These are phyloP conservation scores for Tylopilus felleus DNA, from an alignment of 768 basidiomycete genomes.

Conservation along the genomic window DNA sequence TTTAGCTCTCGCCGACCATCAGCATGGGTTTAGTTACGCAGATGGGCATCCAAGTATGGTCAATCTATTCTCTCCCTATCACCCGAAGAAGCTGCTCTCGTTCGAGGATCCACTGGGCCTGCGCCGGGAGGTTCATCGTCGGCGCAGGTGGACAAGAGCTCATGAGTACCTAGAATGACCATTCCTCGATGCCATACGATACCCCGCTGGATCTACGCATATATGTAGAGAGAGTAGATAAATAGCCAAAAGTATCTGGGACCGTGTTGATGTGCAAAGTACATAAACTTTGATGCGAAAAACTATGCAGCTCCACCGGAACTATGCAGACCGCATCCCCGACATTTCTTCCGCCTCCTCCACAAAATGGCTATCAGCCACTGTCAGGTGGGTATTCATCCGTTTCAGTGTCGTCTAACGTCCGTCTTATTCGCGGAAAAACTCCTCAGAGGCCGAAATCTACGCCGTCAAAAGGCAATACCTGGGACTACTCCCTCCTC, in stretches of 20 bases:
- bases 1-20: neutral
- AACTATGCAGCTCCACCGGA: constrained; percentile 69
- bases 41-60: constrained; percentile 52
- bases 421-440: constrained; percentile 22
- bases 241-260: constrained; percentile 2
- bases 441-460: constrained; percentile 37
- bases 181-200: neutral
- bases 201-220: neutral
- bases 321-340: constrained; percentile 54
- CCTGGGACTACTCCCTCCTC: constrained; percentile 59
- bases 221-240: neutral
- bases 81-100: constrained; percentile 45
- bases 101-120: constrained; percentile 6
- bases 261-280: constrained; percentile 14
- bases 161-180: neutral
- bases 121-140: constrained; percentile 5
- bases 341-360: constrained; percentile 36
- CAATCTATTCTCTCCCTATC: constrained; percentile 57
- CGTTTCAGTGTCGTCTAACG: constrained; percentile 16
- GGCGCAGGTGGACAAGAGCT: constrained; percentile 1
- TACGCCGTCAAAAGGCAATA: constrained; percentile 71
- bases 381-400: constrained; percentile 35
- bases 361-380: constrained; percentile 34
- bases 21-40: constrained; percentile 41
- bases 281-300: constrained; percentile 59